Conservation (phyloP, 345 rosid genomes). For the Jatropha curcas region DNA sequence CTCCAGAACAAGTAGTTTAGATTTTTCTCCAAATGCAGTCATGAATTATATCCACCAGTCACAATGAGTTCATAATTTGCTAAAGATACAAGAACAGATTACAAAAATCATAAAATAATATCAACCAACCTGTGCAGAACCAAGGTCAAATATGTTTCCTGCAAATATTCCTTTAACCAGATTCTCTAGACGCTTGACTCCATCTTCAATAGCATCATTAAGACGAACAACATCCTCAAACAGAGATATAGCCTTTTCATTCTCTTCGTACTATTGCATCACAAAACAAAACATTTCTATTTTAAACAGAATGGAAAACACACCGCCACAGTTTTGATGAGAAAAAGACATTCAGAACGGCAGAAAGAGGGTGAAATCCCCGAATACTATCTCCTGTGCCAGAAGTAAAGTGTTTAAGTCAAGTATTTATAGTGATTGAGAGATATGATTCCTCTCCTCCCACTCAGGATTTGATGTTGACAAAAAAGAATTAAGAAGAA, state of each 20-base stretch:
- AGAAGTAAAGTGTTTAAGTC: neutral
- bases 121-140: constrained; percentile 81
- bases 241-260: constrained; percentile 90
- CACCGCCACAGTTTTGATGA: neutral
- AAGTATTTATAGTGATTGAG: neutral
- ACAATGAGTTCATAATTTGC: constrained; percentile 4
- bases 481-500: neutral
- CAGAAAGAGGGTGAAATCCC: neutral
- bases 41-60: neutral
- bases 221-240: constrained; percentile 71
- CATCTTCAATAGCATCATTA: constrained; percentile 75
- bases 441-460: neutral
- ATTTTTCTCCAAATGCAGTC: neutral
- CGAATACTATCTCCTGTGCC: neutral
- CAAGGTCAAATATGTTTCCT: constrained; percentile 96
- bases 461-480: too few species aligned
- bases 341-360: neutral
- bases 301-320: neutral
- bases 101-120: constrained; percentile 16
- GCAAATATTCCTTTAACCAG: constrained; percentile 89
- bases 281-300: neutral
- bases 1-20: neutral
- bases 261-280: constrained; percentile 82
- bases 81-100: neutral
- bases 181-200: constrained; percentile 61